Evolutionary conservation across 164 flowering plant species (phyloP), one percentile per base, ranked within the genome.

Genomic region (Tetrastigma voinierianum): DNA sequence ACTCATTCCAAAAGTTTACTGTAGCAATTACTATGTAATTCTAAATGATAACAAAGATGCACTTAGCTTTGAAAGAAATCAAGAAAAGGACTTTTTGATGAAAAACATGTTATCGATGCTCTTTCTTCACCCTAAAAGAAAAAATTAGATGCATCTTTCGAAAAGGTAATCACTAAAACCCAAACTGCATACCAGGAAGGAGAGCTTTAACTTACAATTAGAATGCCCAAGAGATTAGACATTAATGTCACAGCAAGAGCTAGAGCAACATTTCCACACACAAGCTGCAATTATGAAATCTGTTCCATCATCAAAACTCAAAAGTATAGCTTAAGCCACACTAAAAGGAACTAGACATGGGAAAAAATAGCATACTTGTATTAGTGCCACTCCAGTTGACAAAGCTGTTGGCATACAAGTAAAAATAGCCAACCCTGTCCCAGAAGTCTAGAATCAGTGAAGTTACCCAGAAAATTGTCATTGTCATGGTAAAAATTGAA

Each of bases 341-440:
- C 58, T 55, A 55, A 55, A 55, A 17, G 12, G 25, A 9, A 55
- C 11, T 21, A 32, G 5, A 24, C 44, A 57, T 17, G 14, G 61
- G 24, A 44, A 16, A 61, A 6, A 13, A 18, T 16, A 17, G 25
- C 17, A 18, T 71, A 71, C 74, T 53, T 71, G 65, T 51, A 69
- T 66, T n/a, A 65, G 65, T 15, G 74, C 74, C 14, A 65, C 74
- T 46, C 74, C 69, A 60, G 66, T 71, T 40, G 74, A 71, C 45
- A 71, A 46, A 44, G 74, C 60, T 54, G 74, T 65, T 44, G 74
- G 74, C 74, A 71, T 61, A 43, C 74, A 71, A 40, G 56, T 54
- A 65, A 71, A 65, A 15, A 71, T 65, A 32, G 74, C 74, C 74
- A 71, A 65, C 23, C 74, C 69, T 71, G 67, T 46, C 17, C 15